phyloP scores from a whole-genome alignment of 2,329 filamentous ascomycete species.

The Colletotrichum tamarilloi region DNA sequence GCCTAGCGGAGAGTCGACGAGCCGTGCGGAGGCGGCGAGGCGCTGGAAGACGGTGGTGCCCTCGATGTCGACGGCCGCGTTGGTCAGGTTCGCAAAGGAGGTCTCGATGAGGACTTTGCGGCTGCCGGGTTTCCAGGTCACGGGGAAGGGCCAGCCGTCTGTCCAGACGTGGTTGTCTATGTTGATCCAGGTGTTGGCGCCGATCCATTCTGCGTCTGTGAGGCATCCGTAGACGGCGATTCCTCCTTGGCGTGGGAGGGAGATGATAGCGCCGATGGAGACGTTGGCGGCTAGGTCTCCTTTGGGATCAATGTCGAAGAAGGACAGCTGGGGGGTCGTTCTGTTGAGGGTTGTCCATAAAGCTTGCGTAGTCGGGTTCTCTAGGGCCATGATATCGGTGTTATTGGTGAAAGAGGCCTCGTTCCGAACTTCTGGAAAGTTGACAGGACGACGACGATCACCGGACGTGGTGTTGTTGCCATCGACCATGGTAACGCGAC shows the following conservation, averaged over 20 bases:
- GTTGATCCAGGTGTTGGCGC: not conserved
- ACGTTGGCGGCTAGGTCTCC: not conserved
- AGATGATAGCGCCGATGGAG: not conserved
- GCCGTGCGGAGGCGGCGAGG: not conserved
- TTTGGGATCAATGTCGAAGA: not conserved
- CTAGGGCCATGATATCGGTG: not conserved
- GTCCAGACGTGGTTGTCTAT: not conserved
- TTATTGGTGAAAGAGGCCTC: not conserved
- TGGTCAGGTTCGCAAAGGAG: slow-evolving; percentile 17
- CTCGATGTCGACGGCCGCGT: not conserved
- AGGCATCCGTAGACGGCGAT: not conserved
- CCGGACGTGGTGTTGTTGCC: not conserved
- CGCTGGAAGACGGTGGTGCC: slow-evolving; percentile 6
- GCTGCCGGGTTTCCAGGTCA: not conserved
- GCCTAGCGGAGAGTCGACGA: not conserved
- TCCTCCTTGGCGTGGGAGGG: not conserved
- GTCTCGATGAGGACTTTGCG: not conserved
- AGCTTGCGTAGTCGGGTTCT: not conserved
- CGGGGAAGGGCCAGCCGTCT: not conserved
- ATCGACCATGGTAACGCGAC: not conserved
- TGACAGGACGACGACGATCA: too few species aligned
- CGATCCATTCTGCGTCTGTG: not conserved
- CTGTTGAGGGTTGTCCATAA: not conserved
- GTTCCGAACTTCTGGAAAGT: not conserved
- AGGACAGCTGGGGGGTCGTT: not conserved